Base-by-base conservation (phyloP, 768 basidiomycete species). In the Trametes coccinea region DNA sequence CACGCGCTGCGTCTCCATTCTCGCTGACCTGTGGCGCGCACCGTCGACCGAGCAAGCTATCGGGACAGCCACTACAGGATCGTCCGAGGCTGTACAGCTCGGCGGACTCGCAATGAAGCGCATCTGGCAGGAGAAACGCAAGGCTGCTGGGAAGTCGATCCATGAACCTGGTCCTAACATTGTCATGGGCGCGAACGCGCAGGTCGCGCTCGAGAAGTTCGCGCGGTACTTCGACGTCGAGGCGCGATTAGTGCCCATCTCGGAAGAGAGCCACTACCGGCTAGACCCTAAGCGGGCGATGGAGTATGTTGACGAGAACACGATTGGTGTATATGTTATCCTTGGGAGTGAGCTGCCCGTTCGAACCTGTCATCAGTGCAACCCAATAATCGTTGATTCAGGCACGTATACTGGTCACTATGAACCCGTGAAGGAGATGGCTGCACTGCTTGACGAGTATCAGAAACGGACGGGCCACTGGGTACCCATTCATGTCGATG, bases 391-490 rank as follows among this genome's bases (percentile, higher is more conserved):
- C 7, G 16, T 6, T 9, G 22, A 50, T 17, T 29, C 44, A 65
- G 71, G 74, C 37, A 82, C 80, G 29, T 81, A 79, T 65, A 84
- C 83, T 5, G 83, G 80, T n/a, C 78, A 78, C 66, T 85, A 80
- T 68, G 95, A 96, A 68, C 86, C 89, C 13, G 94, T 97, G 37
- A 83, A 90, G 71, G 90, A 88, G 71, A 91, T 97, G 86, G 79
- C 89, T 0, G 85, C 87, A 44, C 79, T 91, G 8, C 77, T 93
- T 72, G 79, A 81, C 76, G 79, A 75, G 60, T 87, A 84, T 67
- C 80, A 87, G 71, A 70, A 50, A 17, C 67, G 73, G 62, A 81
- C 78, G 0, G 81, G 80, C 22, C 67, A 71, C 61, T 72, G 71
- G 50, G 76, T 81, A 33, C 79, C 82, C 22, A 64, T 51, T 30